Evolutionary conservation across 2,329 filamentous ascomycete genomes (phyloP).

Genomic region (Ophiostoma triangulosporum): DNA sequence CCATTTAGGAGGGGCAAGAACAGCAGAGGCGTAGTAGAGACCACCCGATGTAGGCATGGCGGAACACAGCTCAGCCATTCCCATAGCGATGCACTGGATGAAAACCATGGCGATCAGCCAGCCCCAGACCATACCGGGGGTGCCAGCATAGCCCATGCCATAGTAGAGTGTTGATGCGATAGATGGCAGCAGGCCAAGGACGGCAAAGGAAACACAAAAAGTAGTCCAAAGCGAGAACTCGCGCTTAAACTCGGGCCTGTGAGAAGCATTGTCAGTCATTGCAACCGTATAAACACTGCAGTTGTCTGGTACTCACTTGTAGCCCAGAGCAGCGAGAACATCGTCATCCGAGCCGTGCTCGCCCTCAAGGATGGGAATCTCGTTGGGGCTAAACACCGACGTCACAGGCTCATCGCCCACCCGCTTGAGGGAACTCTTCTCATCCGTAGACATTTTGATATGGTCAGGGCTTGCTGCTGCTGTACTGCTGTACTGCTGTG

Average conservation of each 20-base stretch:
- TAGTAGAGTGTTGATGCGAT: slow-evolving; percentile 61
- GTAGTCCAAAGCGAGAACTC: slow-evolving; percentile 64
- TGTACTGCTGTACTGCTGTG: too few species aligned
- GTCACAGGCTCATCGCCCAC: slow-evolving; percentile 13
- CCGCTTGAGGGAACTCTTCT: slow-evolving; percentile 3
- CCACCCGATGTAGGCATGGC: slow-evolving; percentile 62
- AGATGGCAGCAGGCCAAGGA: slow-evolving; percentile 55
- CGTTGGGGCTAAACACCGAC: slow-evolving; percentile 10
- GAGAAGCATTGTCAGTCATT: not conserved
- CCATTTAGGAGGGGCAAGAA: slow-evolving; percentile 52
- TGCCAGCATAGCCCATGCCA: slow-evolving; percentile 41
- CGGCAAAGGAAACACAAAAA: slow-evolving; percentile 62
- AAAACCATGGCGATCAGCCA: slow-evolving; percentile 63
- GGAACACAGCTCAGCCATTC: slow-evolving; percentile 58
- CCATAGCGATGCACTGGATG: slow-evolving; percentile 55
- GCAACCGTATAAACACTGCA: not conserved
- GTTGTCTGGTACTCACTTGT: slow-evolving; percentile 18
- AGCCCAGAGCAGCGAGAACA: slow-evolving; percentile 45
- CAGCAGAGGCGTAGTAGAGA: slow-evolving; percentile 60
- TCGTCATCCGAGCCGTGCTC: slow-evolving; percentile 35
- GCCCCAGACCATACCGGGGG: slow-evolving; percentile 59
- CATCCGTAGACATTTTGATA: slow-evolving; percentile 1
- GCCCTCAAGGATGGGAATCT: slow-evolving; percentile 10
- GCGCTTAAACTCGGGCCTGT: slow-evolving; percentile 36
- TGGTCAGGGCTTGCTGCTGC: not conserved